Evolutionary conservation across 75 land plant genomes (phyloP), one percentile per base, ranked within the genome.

Genomic region (Azolla pinnata): DNA sequence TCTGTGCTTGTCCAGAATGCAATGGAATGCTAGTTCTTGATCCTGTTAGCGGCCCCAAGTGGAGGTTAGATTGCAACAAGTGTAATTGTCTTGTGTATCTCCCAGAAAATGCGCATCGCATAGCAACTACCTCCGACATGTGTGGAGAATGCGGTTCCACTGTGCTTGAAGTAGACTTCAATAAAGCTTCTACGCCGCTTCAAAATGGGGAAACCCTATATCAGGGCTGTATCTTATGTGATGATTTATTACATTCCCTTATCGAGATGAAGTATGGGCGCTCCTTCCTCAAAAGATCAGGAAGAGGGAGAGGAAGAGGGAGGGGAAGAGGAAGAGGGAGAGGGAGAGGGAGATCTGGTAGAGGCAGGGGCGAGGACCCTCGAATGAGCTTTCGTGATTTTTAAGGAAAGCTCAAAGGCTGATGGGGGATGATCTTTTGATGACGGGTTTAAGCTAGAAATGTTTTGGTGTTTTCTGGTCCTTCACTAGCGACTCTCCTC

Each of bases 1-100:
- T 92, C 9, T 92, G 97, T 68, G 96, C 97, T 24, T 92, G 97
- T 45, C 96, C 96, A 2, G 96, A 92, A 61, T 92, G 97, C 60
- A 63, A 61, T 60, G 97, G 97, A 27, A 92, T 90, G 0, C 71
- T 92, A 16, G 75, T 92, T 21, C 86, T 92, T 18, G 97, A 92
- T 57, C 97, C 97, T 19, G 83, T 92, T 17, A 88, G 96, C 64
- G 90, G 87, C 20, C 96, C 97, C 34, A 92, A 85, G 58, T 92
- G 97, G 97, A 84, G 87, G 70, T 77, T 92, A 27, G 72, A 80
- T 60, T 92, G 97, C 68, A 92, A 92, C 70, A 80, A 61, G 69
- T 92, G 97, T 73, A 92, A 83, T 31, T 88, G 89, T 59, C 79
- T 92, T 20, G 96, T 92, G 34, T 85, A 60, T 46, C 89, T 92